A percentile compares a stretch with the other conserved stretches of the same genome.
Conservation (phyloP, 352 stramenopile genomes). For the Phytophthora podocarpi region DNA sequence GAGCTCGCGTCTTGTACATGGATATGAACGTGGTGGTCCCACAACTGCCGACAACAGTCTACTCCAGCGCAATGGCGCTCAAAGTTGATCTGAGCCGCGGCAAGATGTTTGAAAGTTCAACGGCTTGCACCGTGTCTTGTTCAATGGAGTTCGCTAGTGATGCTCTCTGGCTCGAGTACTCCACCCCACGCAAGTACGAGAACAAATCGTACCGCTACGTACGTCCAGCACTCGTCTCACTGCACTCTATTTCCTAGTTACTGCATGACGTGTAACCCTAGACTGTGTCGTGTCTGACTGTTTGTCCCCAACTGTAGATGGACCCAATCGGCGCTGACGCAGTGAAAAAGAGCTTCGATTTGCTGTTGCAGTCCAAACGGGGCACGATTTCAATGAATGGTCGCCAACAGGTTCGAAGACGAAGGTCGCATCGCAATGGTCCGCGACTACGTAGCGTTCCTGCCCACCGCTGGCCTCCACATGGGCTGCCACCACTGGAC, state of each 20-base stretch:
- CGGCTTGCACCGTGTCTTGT: slow-evolving; percentile 2
- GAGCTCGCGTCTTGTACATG: background rate
- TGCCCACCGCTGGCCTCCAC: slow-evolving; percentile 6
- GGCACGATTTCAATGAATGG: slow-evolving; percentile 3
- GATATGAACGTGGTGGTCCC: background rate
- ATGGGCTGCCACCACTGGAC: slow-evolving; percentile 24
- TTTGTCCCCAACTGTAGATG: too few relatives aligned
- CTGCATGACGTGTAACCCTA: too few relatives aligned
- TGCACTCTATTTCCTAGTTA: background rate
- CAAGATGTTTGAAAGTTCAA: slow-evolving; percentile 19
- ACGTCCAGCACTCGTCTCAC: background rate
- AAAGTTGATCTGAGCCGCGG: slow-evolving; percentile 8
- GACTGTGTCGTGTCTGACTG: too few relatives aligned
- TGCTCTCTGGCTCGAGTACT: slow-evolving; percentile 15
- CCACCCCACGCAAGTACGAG: slow-evolving; percentile 3
- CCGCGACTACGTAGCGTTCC: slow-evolving; percentile 8
- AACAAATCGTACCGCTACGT: slow-evolving; percentile 17
- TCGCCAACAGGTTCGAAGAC: slow-evolving; percentile 7
- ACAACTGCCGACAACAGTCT: background rate
- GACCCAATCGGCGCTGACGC: background rate
- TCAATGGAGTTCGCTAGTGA: slow-evolving; percentile 14
- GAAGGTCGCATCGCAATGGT: slow-evolving; percentile 1
- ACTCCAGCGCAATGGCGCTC: slow-evolving; percentile 3
- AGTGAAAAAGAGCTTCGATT: slow-evolving; percentile 24
- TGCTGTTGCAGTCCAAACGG: slow-evolving; percentile 6